These are phyloP conservation scores for Bruguiera parviflora DNA, from an alignment of 345 rosid species.

Conservation along the genomic window DNA sequence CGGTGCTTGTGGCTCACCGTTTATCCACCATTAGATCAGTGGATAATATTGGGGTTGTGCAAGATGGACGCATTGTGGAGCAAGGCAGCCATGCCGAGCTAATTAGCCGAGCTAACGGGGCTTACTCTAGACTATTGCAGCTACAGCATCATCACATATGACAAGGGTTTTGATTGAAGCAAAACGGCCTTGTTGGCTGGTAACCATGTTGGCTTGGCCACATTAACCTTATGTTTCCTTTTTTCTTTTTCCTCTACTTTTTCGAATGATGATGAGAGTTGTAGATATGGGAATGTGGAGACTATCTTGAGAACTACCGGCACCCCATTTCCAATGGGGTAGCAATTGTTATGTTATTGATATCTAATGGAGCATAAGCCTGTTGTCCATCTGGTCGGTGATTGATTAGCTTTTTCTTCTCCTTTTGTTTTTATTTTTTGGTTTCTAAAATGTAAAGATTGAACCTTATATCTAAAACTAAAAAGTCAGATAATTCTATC, in stretches of 20 bases:
- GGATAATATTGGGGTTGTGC: constrained; percentile 83
- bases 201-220: constrained; percentile 40
- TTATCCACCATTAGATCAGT: constrained; percentile 91
- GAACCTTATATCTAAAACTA: no score
- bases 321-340: constrained; percentile 36
- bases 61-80: constrained; percentile 88
- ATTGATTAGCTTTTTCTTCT: constrained; percentile 17
- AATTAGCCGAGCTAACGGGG: constrained; percentile 73
- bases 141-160: constrained; percentile 84
- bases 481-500: no score
- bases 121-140: constrained; percentile 86
- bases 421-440: neutral
- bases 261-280: constrained; percentile 44
- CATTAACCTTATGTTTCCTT: constrained; percentile 46
- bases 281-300: constrained; percentile 62
- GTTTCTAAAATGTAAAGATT: no score
- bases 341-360: constrained; percentile 26
- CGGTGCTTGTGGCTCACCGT: constrained; percentile 91
- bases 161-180: constrained; percentile 25
- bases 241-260: constrained; percentile 26
- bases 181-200: constrained; percentile 41
- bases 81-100: constrained; percentile 91
- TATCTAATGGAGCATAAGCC: constrained; percentile 28
- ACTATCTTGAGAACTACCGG: constrained; percentile 16
- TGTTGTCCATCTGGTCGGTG: constrained; percentile 23